These are phyloP conservation scores for Lipomyces chichibuensis DNA, from an alignment of 805 yeast species.

Conservation along the genomic window DNA sequence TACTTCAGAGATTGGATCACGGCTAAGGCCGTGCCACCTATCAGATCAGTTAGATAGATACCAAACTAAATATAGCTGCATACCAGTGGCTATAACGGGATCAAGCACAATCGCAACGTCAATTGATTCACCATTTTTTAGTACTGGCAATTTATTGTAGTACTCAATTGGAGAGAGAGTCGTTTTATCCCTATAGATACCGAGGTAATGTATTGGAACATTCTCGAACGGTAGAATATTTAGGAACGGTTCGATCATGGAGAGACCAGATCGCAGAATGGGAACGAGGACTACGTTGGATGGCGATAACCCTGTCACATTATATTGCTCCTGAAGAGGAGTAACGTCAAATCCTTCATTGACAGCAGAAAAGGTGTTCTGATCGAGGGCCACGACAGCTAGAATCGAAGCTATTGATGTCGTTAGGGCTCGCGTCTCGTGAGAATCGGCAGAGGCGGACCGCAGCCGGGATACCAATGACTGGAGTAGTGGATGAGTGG, in stretches of 20 bases:
- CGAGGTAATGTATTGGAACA: constrained; percentile 43
- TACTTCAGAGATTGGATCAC: constrained; percentile 40
- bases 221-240: constrained; percentile 39
- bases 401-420: constrained; percentile 38
- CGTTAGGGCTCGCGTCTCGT: constrained; percentile 36
- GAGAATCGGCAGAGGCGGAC: constrained; percentile 20
- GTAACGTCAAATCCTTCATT: constrained; percentile 18
- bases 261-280: constrained; percentile 43
- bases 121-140: constrained; percentile 19
- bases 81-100: constrained; percentile 45
- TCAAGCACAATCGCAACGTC: constrained; percentile 42
- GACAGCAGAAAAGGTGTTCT: constrained; percentile 29
- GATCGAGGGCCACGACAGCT: constrained; percentile 39
- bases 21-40: constrained; percentile 43
- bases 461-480: constrained; percentile 41
- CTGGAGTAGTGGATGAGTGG: constrained; percentile 39
- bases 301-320: constrained; percentile 29
- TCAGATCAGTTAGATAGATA: not conserved
- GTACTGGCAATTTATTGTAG: constrained; percentile 43
- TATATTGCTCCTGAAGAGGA: constrained; percentile 25
- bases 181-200: constrained; percentile 42
- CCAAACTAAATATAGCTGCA: not conserved
- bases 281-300: constrained; percentile 40
- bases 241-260: constrained; percentile 42
- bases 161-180: constrained; percentile 43